Percentiles rank a stretch among this genome's conserved stretches.
Evolutionary conservation across 2,329 filamentous ascomycete genomes (phyloP).

Genomic region (Penicillium sp.): DNA sequence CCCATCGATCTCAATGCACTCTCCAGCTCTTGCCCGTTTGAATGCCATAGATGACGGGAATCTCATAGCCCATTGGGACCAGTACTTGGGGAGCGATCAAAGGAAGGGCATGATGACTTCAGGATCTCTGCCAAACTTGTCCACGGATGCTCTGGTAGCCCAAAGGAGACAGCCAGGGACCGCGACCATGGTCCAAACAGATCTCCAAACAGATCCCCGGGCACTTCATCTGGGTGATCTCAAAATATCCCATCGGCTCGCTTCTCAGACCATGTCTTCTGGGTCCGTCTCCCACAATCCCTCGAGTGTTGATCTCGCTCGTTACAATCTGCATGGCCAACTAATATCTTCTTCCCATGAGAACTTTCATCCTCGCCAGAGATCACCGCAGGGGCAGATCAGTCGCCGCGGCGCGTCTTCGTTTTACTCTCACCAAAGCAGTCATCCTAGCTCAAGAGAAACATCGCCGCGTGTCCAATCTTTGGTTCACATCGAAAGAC

Average conservation of each 20-base stretch:
- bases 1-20: background rate
- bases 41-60: conserved; percentile 1
- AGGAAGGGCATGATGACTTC: conserved; percentile 7
- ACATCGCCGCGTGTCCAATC: conserved; percentile 1
- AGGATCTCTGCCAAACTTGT: conserved; percentile 16
- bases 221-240: conserved; percentile 30
- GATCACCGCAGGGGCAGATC: conserved; percentile 1
- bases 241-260: conserved; percentile 29
- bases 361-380: conserved; percentile 6
- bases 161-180: conserved; percentile 23
- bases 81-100: conserved; percentile 8
- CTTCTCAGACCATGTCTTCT: conserved; percentile 23
- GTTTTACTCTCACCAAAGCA: conserved; percentile 27
- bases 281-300: conserved; percentile 18
- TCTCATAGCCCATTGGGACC: conserved; percentile 11
- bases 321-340: conserved; percentile 8
- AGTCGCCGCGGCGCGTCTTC: conserved; percentile 22
- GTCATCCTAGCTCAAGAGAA: conserved; percentile 7
- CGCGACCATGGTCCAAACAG: conserved; percentile 12
- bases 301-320: conserved; percentile 22
- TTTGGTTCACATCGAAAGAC: background rate
- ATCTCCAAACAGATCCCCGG: conserved; percentile 15
- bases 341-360: conserved; percentile 14
- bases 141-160: conserved; percentile 19
- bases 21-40: background rate